Evolutionary conservation across 1,284 basidiomycete species (phyloP), one percentile per base, ranked within the genome.

Genomic region (Trametes pubescens): DNA sequence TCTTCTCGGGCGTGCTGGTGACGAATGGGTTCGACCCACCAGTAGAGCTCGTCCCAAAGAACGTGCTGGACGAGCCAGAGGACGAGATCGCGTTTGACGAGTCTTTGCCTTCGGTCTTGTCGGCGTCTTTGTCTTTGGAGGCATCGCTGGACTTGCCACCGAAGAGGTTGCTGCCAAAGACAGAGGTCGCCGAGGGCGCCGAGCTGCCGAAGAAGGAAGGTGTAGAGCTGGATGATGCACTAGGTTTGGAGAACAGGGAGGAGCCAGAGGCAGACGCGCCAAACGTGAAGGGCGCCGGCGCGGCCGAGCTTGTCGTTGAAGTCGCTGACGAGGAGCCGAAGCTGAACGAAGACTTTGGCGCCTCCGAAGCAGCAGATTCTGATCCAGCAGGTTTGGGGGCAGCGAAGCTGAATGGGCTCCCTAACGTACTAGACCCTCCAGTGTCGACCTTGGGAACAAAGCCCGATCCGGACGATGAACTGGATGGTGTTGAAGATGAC

Each of bases 291-390:
- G 62, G 34, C 1, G 59, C 29, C 8, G 63, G 48, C 10, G 64
- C 43, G 10, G 16, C 40, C 14, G 65, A 51, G 22, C 47, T 54
- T 6, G 58, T 24, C 29, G 56, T 47, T 26, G 69, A 58, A 26
- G 57, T 52, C 21, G 61, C 62, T 6, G 65, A 54, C 0, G 69
- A 64, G 4, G 59, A 51, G 18, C 21, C 65, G 35, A 71, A 72
- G 18, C 64, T 54, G 57, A 72, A 72, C 7, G 67, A 56, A 8
- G 66, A 62, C 49, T 69, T 69, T 0, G 70, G 65, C 8, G 62
- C 54, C 1, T 68, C 64, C 6, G 62, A 35, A 26, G 62, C 6
- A 16, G 60, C 22, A 24, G 59, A 9, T 18, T 67, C 47, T 22
- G 55, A 34, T 26, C 46, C 56, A 10, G 57, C 37, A 7, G 67